Base-by-base conservation (phyloP, 2,329 filamentous ascomycete species). In the Pseudodiploospora longispora region DNA sequence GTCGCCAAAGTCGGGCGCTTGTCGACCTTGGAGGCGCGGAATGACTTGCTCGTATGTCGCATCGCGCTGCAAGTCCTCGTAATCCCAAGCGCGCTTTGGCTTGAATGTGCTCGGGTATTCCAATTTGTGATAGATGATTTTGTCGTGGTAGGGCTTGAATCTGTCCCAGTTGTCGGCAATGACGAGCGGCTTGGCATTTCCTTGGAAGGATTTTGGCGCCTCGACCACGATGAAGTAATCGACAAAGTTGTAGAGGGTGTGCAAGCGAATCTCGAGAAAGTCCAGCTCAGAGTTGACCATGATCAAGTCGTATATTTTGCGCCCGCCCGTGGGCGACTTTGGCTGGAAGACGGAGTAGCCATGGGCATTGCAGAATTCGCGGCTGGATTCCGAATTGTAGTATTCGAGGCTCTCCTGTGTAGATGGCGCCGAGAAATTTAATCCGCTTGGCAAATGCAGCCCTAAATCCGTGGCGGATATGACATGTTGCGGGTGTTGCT, bases 211-310 rank as follows among this genome's bases (percentile, higher is more conserved):
- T 40, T 64, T 70, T 12, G 64, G 58, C 1, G 74, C 71, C 62
- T 84, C 80, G 41, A 83, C 70, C 31, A 84, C 70, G 53, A 84
- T 67, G 52, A 82, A 84, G 60, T 81, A 82, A 62, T 84, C 80
- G 47, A 83, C 77, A 36, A 73, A 62, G 34, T 72, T 59, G 45
- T 74, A 73, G 10, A 80, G 69, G 3, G 75, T 75, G 53, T 78
- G 69, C 3, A 84, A 65, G 8, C 78, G 75, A 39, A 85, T 75
- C 58, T 84, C 80, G 36, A 84, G 68, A 70, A 77, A 80, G 61
- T 83, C 80, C 9, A 83, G 66, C 61, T 83, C 80, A 3, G 69
- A 74, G 51, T 79, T 81, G 52, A 83, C 61, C 67, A 82, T 73
- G 53, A 81, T 68, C 2, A 84, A 65, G 55, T 84, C 80, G 47